These are phyloP conservation scores for Chimonanthus salicifolius DNA, from an alignment of 164 flowering plant species.

Conservation along the genomic window DNA sequence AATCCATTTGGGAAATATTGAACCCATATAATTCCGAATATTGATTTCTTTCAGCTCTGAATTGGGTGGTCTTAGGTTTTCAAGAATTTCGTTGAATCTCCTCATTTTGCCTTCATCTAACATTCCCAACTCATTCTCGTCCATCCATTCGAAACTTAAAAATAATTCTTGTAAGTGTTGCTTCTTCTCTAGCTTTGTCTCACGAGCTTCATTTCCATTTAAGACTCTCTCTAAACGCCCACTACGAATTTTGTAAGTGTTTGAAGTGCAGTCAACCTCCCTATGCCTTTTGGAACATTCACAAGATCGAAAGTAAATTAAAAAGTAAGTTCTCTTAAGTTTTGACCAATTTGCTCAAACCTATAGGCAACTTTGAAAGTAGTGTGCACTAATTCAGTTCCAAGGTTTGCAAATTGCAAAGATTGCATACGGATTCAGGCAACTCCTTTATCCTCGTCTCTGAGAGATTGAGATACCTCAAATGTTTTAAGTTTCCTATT, in stretches of 20 bases:
- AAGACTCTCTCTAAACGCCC: neutral
- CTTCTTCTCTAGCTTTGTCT: neutral
- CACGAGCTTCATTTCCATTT: neutral
- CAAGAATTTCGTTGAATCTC: neutral
- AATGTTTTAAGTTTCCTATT: too few species aligned
- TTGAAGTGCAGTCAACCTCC: neutral
- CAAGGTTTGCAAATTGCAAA: too few species aligned
- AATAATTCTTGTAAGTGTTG: neutral
- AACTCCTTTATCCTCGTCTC: too few species aligned
- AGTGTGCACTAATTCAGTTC: accelerated
- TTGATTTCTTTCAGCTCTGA: neutral
- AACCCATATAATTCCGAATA: neutral
- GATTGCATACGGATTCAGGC: too few species aligned
- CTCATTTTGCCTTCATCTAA: neutral
- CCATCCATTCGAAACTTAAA: neutral
- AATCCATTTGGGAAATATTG: slow-evolving; percentile 5
- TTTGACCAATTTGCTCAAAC: too few species aligned
- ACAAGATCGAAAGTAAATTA: too few species aligned
- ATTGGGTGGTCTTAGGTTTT: slow-evolving; percentile 2
- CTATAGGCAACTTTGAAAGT: too few species aligned
- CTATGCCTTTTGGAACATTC: neutral
- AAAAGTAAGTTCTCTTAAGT: too few species aligned
- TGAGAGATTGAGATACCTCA: too few species aligned
- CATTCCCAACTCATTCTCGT: neutral
- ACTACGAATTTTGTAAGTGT: slow-evolving; percentile 4